Percentiles rank a stretch among this genome's conserved stretches.
Evolutionary conservation across 2,329 filamentous ascomycete genomes (phyloP).

Genomic region (Colletotrichum shisoi): DNA sequence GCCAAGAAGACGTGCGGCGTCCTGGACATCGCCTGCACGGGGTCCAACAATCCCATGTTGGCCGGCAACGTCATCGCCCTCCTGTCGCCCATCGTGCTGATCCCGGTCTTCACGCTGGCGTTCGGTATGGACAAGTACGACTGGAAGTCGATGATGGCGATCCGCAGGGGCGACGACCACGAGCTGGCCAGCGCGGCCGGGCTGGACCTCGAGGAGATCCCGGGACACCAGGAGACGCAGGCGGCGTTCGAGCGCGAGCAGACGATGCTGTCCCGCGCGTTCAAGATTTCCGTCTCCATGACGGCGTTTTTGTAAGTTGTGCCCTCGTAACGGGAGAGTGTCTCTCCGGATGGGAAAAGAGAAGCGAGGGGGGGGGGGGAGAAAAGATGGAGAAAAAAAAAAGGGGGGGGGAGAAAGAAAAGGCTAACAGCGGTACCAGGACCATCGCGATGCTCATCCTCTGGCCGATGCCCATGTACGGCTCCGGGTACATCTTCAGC

Average conservation of each 20-base stretch:
- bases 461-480: conserved; percentile 95
- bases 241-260: conserved; percentile 56
- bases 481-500: conserved; percentile 79
- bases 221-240: conserved; percentile 53
- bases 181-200: conserved; percentile 71
- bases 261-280: conserved; percentile 61
- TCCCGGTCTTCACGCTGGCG: conserved; percentile 76
- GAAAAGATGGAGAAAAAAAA: too few species aligned
- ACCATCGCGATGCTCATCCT: conserved; percentile 78
- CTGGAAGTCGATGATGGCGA: conserved; percentile 82
- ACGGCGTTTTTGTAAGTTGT: conserved; percentile 57
- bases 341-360: too few species aligned
- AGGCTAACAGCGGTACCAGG: conserved; percentile 36
- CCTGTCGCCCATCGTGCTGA: conserved; percentile 76
- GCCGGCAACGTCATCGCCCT: conserved; percentile 86
- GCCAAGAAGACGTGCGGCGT: conserved; percentile 72
- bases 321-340: too few species aligned
- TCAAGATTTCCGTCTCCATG: conserved; percentile 56
- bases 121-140: conserved; percentile 75
- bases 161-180: conserved; percentile 79
- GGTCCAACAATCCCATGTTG: conserved; percentile 85
- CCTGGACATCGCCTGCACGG: conserved; percentile 77
- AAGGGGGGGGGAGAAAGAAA: rapidly evolving
- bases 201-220: conserved; percentile 70
- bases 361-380: too few species aligned